These are phyloP conservation scores for Hyaloscypha variabilis DNA, from an alignment of 495 filamentous ascomycete species.

Conservation along the genomic window DNA sequence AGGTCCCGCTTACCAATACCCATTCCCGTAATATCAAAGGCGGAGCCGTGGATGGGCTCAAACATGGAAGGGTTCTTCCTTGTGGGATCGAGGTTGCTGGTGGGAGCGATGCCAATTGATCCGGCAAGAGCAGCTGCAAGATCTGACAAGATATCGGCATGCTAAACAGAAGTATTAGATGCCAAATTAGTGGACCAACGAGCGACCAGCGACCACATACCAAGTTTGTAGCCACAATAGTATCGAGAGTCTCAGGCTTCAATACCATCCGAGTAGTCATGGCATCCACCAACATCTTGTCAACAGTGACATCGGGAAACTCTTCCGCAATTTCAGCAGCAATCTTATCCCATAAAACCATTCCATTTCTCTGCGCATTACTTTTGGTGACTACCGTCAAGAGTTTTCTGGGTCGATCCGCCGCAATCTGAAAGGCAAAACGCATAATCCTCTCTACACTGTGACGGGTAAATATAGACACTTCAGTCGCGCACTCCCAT, in stretches of 20 bases:
- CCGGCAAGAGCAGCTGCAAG: conserved; percentile 84
- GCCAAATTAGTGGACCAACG: no score
- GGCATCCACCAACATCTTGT: conserved; percentile 64
- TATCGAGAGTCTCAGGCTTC: conserved; percentile 55
- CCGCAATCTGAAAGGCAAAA: conserved; percentile 57
- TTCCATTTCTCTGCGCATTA: conserved; percentile 59
- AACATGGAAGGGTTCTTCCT: conserved; percentile 72
- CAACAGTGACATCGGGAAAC: conserved; percentile 54
- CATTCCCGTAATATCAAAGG: conserved; percentile 71
- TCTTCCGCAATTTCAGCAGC: conserved; percentile 42
- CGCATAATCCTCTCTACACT: conserved; percentile 58
- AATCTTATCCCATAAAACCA: conserved; percentile 63
- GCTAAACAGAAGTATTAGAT: no score
- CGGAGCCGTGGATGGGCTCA: conserved; percentile 80
- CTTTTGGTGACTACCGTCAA: conserved; percentile 61
- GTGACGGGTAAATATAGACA: conserved; percentile 56
- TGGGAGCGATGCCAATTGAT: conserved; percentile 75
- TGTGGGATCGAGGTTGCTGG: conserved; percentile 68
- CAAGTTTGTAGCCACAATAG: conserved; percentile 59
- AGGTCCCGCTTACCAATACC: no score
- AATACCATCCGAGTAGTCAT: conserved; percentile 61
- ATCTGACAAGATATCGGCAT: conserved; percentile 61
- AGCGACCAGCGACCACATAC: no score
- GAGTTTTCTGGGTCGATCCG: conserved; percentile 47
- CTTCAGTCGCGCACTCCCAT: conserved; percentile 57